Evolutionary conservation across 2,329 filamentous ascomycete genomes (phyloP).

Genomic region (Rhinocladiella similis): DNA sequence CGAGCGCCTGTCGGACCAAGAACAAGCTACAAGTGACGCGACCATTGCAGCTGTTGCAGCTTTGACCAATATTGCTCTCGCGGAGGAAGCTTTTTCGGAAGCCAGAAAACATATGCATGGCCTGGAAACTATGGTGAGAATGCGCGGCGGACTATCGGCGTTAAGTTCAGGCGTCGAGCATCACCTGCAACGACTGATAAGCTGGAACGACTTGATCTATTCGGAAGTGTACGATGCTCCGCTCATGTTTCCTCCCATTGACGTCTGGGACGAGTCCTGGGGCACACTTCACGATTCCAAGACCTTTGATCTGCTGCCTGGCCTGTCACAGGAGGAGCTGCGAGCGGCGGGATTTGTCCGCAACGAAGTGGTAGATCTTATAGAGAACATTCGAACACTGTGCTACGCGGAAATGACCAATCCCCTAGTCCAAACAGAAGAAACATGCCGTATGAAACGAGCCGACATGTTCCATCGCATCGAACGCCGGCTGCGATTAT

Average conservation of each 20-base stretch:
- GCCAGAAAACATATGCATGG: slow-evolving; percentile 21
- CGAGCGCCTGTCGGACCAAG: slow-evolving; percentile 12
- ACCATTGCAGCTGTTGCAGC: slow-evolving; percentile 17
- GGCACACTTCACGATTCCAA: slow-evolving; percentile 2
- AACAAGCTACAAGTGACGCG: slow-evolving; percentile 7
- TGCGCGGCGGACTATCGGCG: slow-evolving; percentile 16
- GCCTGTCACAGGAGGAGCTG: slow-evolving; percentile 9
- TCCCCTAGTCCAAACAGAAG: slow-evolving; percentile 4
- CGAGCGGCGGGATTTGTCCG: slow-evolving; percentile 1
- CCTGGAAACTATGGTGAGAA: slow-evolving; percentile 7
- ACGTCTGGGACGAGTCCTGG: slow-evolving; percentile 19
- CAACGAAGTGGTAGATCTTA: slow-evolving; percentile 9
- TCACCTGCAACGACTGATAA: slow-evolving; percentile 18
- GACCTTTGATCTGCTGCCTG: slow-evolving; percentile 1
- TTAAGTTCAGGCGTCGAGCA: slow-evolving; percentile 8
- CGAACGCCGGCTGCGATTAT: slow-evolving; percentile 12
- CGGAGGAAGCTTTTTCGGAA: slow-evolving; percentile 11
- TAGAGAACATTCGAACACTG: slow-evolving; percentile 11
- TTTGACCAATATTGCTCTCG: slow-evolving; percentile 18
- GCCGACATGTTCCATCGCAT: slow-evolving; percentile 16
- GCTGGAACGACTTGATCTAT: slow-evolving; percentile 20
- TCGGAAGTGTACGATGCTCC: slow-evolving; percentile 19
- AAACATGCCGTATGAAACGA: slow-evolving; percentile 12
- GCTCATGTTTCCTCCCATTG: slow-evolving; percentile 11
- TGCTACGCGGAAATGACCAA: slow-evolving; percentile 11